Evolutionary conservation across 1,284 basidiomycete genomes (phyloP).

Genomic region (Leccinum glutinopallens): DNA sequence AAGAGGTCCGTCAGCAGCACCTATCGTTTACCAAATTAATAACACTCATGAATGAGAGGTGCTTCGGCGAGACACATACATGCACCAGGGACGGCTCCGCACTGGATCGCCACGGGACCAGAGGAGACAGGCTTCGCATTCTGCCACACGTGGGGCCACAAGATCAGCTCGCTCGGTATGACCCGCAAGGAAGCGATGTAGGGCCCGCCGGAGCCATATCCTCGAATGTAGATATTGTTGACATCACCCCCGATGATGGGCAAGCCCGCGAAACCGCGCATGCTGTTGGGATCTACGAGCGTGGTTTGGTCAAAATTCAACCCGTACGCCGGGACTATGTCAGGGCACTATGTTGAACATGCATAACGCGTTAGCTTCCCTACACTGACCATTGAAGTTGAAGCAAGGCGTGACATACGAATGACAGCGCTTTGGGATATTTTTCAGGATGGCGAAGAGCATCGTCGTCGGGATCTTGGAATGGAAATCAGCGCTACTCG

Average conservation of each 20-base stretch:
- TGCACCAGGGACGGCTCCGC: not conserved
- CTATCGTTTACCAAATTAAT: slow-evolving; percentile 2
- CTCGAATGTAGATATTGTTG: slow-evolving; percentile 18
- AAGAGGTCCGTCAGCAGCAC: slow-evolving; percentile 5
- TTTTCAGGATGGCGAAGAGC: not conserved
- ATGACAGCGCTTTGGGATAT: slow-evolving; percentile 13
- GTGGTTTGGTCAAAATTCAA: not conserved
- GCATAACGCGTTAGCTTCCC: not conserved
- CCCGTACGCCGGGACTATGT: slow-evolving; percentile 19
- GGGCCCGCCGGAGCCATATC: slow-evolving; percentile 13
- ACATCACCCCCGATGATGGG: slow-evolving; percentile 17
- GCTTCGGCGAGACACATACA: too few species aligned
- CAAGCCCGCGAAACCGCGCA: slow-evolving; percentile 18
- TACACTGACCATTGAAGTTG: not conserved
- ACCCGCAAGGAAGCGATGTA: slow-evolving; percentile 14
- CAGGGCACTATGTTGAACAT: slow-evolving; percentile 14
- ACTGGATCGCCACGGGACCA: slow-evolving; percentile 10
- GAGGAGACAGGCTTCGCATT: slow-evolving; percentile 1
- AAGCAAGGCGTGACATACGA: slow-evolving; percentile 6
- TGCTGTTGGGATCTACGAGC: slow-evolving; percentile 8
- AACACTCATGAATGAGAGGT: not conserved
- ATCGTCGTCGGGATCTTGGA: slow-evolving; percentile 18
- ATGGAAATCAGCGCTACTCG: not conserved
- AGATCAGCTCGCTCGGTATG: slow-evolving; percentile 17
- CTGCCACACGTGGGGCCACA: slow-evolving; percentile 19